A percentile compares a stretch with the other conserved stretches of the same genome.
Conservation (phyloP, 2,329 filamentous ascomycete species). For the Kalaharituber pfeilii region DNA sequence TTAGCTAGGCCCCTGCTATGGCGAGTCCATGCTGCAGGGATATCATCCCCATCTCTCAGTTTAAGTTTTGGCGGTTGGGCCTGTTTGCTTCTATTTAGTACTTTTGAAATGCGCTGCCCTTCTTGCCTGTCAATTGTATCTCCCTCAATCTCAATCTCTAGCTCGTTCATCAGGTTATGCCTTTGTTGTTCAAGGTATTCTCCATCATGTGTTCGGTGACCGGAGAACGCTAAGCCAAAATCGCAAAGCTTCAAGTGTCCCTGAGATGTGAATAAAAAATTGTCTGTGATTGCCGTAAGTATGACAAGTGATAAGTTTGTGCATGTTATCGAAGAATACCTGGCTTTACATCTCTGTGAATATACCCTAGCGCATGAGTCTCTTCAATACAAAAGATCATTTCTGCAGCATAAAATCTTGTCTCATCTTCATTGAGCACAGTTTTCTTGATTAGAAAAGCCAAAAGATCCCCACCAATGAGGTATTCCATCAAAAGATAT, state of each 20-base stretch:
- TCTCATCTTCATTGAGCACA: slow-evolving; percentile 57
- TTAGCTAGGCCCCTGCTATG: slow-evolving; percentile 37
- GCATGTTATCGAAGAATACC: neutral
- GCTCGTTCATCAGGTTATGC: slow-evolving; percentile 56
- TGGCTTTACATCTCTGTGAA: slow-evolving; percentile 90
- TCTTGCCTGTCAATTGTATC: slow-evolving; percentile 53
- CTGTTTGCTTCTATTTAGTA: neutral
- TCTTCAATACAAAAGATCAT: slow-evolving; percentile 94
- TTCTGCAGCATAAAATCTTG: slow-evolving; percentile 79
- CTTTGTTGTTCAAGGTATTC: slow-evolving; percentile 71
- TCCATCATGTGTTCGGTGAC: slow-evolving; percentile 84
- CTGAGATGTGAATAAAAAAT: slow-evolving; percentile 75
- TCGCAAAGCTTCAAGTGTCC: slow-evolving; percentile 93
- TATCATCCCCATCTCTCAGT: slow-evolving; percentile 44
- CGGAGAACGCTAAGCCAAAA: slow-evolving; percentile 88
- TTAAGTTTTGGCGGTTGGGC: neutral
- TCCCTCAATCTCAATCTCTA: slow-evolving; percentile 56
- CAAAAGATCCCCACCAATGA: slow-evolving; percentile 90
- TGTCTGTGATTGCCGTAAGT: slow-evolving; percentile 39
- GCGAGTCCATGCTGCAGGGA: neutral
- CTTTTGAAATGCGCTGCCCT: slow-evolving; percentile 22
- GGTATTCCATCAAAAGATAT: slow-evolving; percentile 95
- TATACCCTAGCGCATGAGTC: slow-evolving; percentile 70
- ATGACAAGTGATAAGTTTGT: neutral
- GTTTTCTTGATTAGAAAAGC: slow-evolving; percentile 73